Percentiles rank a stretch among this genome's conserved stretches.
Conservation (phyloP, 192 early-diverging fungal genomes). For the Glomus cerebriforme region DNA sequence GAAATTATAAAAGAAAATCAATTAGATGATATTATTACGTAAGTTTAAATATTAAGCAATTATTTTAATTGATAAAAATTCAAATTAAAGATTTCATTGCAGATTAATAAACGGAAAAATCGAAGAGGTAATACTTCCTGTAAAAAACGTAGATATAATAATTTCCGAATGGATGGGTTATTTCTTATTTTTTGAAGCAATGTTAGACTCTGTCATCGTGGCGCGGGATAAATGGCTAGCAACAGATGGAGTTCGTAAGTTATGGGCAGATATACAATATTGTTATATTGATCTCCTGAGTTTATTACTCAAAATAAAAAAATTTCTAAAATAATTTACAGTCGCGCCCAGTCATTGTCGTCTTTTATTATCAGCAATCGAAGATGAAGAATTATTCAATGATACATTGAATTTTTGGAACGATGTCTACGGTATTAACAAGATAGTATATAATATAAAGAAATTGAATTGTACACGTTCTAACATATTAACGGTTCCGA, state of each 20-base stretch:
- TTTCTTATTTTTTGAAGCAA: slow-evolving; percentile 96
- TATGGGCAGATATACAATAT: slow-evolving; percentile 59
- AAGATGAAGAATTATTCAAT: slow-evolving; percentile 85
- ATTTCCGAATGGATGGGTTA: slow-evolving; percentile 99
- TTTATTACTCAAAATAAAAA: background rate
- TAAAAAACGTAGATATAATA: slow-evolving; percentile 97
- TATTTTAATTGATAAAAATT: background rate
- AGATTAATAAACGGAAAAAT: slow-evolving; percentile 91
- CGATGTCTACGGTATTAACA: slow-evolving; percentile 38
- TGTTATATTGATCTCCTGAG: too few species aligned
- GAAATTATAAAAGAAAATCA: slow-evolving; percentile 95
- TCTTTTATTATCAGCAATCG: slow-evolving; percentile 74
- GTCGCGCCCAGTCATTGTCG: slow-evolving; percentile 47
- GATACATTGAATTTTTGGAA: slow-evolving; percentile 46
- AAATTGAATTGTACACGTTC: background rate
- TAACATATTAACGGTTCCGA: background rate
- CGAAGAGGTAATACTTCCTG: slow-evolving; percentile 94
- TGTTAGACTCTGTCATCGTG: slow-evolving; percentile 99
- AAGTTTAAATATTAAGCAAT: background rate
- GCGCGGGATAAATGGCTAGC: slow-evolving; percentile 84
- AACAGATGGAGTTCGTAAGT: slow-evolving; percentile 84
- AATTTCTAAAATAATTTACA: background rate
- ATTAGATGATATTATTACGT: slow-evolving; percentile 80
- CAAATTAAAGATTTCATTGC: background rate
- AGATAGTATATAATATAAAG: background rate